A percentile compares a stretch with the other conserved stretches of the same genome.
Evolutionary conservation across 345 rosid genomes (phyloP).

Genomic region (Reutealis trisperma): DNA sequence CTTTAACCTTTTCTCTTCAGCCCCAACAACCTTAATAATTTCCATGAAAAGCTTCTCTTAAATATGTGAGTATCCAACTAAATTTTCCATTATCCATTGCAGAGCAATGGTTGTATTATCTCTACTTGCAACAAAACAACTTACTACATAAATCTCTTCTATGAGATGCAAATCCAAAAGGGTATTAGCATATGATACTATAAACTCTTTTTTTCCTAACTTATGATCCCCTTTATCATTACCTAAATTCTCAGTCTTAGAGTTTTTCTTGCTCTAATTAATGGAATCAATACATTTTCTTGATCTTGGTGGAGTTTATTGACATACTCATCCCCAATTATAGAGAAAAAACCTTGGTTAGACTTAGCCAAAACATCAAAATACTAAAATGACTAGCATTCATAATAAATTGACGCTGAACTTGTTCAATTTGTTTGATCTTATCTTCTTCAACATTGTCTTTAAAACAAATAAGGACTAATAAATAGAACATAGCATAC

Average conservation of each 20-base stretch:
- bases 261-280: conserved; percentile 35
- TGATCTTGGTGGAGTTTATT: conserved; percentile 16
- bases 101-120: conserved; percentile 23
- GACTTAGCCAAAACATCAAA: conserved; percentile 29
- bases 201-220: not conserved
- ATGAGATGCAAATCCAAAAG: conserved; percentile 37
- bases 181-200: conserved; percentile 37
- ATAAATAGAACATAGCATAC: conserved; percentile 36
- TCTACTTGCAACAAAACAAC: conserved; percentile 13
- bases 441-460: conserved; percentile 35
- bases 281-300: too few species aligned
- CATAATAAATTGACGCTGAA: conserved; percentile 19
- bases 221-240: not conserved
- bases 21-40: not conserved
- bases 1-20: not conserved
- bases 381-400: conserved; percentile 12
- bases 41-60: conserved; percentile 14
- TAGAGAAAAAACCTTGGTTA: conserved; percentile 25
- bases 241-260: conserved; percentile 8
- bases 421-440: conserved; percentile 27
- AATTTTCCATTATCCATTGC: conserved; percentile 30
- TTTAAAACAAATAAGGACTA: conserved; percentile 42
- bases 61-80: conserved; percentile 18
- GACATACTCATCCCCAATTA: conserved; percentile 20
- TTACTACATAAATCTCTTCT: conserved; percentile 12